phyloP scores from a whole-genome alignment of 2,329 filamentous ascomycete genomes.

The Colletotrichum musae region DNA sequence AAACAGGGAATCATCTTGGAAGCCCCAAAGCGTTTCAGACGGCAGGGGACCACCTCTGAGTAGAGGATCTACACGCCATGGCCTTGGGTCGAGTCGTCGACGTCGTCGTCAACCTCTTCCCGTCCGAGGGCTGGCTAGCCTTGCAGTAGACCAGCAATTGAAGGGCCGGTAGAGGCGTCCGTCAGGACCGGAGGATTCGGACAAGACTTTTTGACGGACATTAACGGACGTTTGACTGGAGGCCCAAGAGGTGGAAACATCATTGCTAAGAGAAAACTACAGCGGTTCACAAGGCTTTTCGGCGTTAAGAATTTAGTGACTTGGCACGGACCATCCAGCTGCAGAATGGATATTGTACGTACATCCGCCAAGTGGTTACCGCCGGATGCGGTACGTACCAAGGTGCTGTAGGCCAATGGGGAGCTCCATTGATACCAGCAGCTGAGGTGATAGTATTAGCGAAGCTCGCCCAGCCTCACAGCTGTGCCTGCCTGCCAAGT shows the following conservation, averaged over 20 bases:
- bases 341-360: conserved; percentile 12
- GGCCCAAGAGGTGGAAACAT: not conserved
- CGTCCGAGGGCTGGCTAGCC: conserved; percentile 28
- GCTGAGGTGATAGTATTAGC: conserved; percentile 11
- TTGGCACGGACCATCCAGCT: conserved; percentile 22
- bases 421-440: conserved; percentile 31
- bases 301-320: conserved; percentile 21
- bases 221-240: conserved; percentile 28
- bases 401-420: conserved; percentile 35
- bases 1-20: conserved; percentile 39
- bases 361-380: conserved; percentile 6
- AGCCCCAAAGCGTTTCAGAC: conserved; percentile 35
- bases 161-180: conserved; percentile 3
- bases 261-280: not conserved
- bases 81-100: conserved; percentile 5
- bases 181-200: conserved; percentile 12
- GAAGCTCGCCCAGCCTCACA: conserved; percentile 44
- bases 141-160: conserved; percentile 22
- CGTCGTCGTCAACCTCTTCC: conserved; percentile 13
- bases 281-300: conserved; percentile 20
- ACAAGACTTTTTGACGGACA: not conserved
- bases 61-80: conserved; percentile 19
- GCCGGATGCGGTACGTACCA: conserved; percentile 13
- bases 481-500: conserved; percentile 44
- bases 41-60: conserved; percentile 12